Conservation (phyloP, 768 basidiomycete genomes). For the Pleurotus salmoneostramineus region DNA sequence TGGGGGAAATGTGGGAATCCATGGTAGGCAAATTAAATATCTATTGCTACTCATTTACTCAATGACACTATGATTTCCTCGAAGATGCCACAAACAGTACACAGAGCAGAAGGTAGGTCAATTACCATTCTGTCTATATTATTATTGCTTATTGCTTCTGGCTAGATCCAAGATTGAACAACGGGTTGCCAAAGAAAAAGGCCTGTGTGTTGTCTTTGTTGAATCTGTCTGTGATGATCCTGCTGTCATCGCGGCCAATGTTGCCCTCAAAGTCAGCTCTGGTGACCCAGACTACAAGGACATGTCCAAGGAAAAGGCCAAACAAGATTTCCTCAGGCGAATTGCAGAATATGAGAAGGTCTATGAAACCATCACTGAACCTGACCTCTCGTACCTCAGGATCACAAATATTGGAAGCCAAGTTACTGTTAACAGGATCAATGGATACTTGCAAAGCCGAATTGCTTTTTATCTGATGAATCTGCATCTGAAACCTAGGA, state of each 20-base stretch:
- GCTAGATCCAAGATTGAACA: conserved; percentile 76
- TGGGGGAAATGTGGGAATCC: conserved; percentile 96
- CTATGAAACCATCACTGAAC: conserved; percentile 93
- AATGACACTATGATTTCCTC: neutral
- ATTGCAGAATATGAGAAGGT: conserved; percentile 93
- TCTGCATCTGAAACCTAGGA: conserved; percentile 92
- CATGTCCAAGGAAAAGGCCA: conserved; percentile 78
- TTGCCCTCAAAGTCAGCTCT: conserved; percentile 91
- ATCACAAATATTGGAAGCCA: conserved; percentile 93
- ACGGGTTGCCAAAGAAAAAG: conserved; percentile 83
- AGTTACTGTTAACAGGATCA: conserved; percentile 81
- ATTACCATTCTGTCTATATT: neutral
- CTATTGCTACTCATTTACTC: neutral
- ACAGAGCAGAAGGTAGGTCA: conserved; percentile 56
- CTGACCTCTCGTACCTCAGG: conserved; percentile 83
- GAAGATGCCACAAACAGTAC: conserved; percentile 97
- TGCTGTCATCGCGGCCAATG: conserved; percentile 89
- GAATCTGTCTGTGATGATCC: conserved; percentile 96
- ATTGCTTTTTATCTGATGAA: conserved; percentile 99
- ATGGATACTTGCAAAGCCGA: conserved; percentile 94
- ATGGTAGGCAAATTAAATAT: conserved; percentile 51
- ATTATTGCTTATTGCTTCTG: too few relatives aligned
- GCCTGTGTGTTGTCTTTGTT: conserved; percentile 86
- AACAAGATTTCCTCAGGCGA: conserved; percentile 84
- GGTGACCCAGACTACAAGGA: conserved; percentile 98